Conservation (phyloP, 257 asterid genomes). For the Solanum sejunctum region DNA sequence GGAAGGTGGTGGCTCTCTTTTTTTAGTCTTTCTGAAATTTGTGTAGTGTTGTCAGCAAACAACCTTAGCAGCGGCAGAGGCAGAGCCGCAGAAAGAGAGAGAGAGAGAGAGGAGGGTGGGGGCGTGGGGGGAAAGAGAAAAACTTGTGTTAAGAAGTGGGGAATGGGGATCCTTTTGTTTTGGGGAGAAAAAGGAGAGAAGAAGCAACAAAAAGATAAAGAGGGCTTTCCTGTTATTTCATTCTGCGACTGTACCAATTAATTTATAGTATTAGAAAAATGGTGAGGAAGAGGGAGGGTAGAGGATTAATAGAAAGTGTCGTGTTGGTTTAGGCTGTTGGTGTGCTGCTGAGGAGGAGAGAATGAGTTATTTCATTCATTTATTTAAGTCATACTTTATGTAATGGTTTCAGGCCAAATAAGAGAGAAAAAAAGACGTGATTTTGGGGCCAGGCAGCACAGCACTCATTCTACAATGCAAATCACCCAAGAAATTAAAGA, state of each 20-base stretch:
- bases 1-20: background rate
- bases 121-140: background rate
- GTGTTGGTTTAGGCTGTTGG: background rate
- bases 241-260: background rate
- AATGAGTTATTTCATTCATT: background rate
- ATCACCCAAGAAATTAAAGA: background rate
- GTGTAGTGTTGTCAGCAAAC: constrained; percentile 3
- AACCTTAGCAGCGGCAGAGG: constrained; percentile 1
- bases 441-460: background rate
- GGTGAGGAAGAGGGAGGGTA: background rate
- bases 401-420: constrained; percentile 1
- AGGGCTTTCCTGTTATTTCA: background rate
- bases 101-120: too few species aligned
- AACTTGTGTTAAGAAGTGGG: background rate
- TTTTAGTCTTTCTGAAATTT: background rate
- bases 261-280: background rate
- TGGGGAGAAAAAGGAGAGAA: background rate
- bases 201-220: background rate
- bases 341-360: background rate
- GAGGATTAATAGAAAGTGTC: background rate
- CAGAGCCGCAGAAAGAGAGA: background rate
- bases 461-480: background rate
- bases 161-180: background rate
- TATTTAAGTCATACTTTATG: background rate
- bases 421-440: background rate